Base-by-base conservation (phyloP, 2,329 filamentous ascomycete genomes). In the Elsinoe fawcettii region DNA sequence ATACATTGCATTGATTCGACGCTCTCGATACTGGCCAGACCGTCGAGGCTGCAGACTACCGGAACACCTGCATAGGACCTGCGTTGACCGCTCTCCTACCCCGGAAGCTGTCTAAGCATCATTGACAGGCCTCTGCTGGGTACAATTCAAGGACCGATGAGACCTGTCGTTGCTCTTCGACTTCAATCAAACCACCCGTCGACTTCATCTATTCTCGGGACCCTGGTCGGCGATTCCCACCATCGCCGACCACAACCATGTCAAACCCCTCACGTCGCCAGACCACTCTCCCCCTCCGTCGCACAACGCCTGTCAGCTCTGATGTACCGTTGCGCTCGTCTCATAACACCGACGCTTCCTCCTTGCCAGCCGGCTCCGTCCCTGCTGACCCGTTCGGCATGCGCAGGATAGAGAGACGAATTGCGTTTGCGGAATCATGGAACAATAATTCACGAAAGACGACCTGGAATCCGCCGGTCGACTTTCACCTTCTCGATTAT, bases 401-500 rank as follows among this genome's bases (percentile, higher is more conserved):
- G 30, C 39, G 54, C 18, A 56, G 54, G 20, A 25, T 56, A 14
- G 54, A 56, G 11, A 25, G 54, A 34, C 39, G 54, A 3, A 20
- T 27, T 7, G 39, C 22, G 7, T 37, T 49, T 25, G 43, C 39
- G 7, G 54, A 56, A 25, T 14, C 39, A 36, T 37, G 37, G 30
- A 43, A 34, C 18, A 56, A 25, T 5, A 56, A 22, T 14, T 43
- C 25, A 12, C 32, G 43, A 14, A 49, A 27, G 20, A 37, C 27
- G 27, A 14, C 39, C 9, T 56, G 54, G 54, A 55, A 58, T 36
- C 62, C 67, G 16, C 65, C 70, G 1, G 70, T 83, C 60, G 82
- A 85, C 65, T 68, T 84, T 51, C 76, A 80, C 56, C 67, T 74
- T 36, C 75, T 85, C 62, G 82, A 85, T 59, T 81, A 82, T 70